Conservation (phyloP, 305 asterid species). For the Fraxinus sp. region DNA sequence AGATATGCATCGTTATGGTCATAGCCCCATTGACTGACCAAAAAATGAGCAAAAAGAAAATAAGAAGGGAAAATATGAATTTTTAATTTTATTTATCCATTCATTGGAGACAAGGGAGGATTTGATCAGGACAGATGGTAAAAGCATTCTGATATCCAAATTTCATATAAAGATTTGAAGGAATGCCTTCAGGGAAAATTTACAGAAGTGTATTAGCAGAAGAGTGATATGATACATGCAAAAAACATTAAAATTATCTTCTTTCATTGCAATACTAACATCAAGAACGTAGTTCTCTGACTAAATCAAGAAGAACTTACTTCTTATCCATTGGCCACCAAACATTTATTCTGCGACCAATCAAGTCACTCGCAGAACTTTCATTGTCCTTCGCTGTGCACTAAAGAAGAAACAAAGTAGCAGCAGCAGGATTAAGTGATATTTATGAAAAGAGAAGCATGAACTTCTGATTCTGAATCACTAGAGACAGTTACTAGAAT, state of each 20-base stretch:
- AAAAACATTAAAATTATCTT: slow-evolving; percentile 2
- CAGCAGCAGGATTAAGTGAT: slow-evolving; percentile 19
- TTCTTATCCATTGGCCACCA: slow-evolving; percentile 99
- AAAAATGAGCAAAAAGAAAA: neutral
- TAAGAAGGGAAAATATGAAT: neutral
- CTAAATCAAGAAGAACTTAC: slow-evolving; percentile 50
- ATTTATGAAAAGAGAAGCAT: slow-evolving; percentile 10
- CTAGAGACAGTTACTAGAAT: neutral
- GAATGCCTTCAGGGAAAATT: slow-evolving; percentile 14
- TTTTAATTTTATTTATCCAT: neutral
- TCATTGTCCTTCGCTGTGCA: slow-evolving; percentile 64
- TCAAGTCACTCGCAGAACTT: slow-evolving; percentile 55
- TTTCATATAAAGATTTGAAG: slow-evolving; percentile 13
- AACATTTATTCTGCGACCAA: slow-evolving; percentile 81
- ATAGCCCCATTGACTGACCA: neutral
- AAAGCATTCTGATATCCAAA: neutral
- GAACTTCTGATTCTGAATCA: slow-evolving; percentile 12
- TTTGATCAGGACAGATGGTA: neutral
- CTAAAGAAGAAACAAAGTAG: slow-evolving; percentile 35
- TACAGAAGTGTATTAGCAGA: neutral
- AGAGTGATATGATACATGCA: slow-evolving; percentile 16
- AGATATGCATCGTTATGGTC: slow-evolving; percentile 10
- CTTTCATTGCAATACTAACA: slow-evolving; percentile 18
- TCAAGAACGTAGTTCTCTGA: slow-evolving; percentile 18
- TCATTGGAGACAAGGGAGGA: neutral